Conservation (phyloP, 768 basidiomycete genomes). For the Suillus sp. region DNA sequence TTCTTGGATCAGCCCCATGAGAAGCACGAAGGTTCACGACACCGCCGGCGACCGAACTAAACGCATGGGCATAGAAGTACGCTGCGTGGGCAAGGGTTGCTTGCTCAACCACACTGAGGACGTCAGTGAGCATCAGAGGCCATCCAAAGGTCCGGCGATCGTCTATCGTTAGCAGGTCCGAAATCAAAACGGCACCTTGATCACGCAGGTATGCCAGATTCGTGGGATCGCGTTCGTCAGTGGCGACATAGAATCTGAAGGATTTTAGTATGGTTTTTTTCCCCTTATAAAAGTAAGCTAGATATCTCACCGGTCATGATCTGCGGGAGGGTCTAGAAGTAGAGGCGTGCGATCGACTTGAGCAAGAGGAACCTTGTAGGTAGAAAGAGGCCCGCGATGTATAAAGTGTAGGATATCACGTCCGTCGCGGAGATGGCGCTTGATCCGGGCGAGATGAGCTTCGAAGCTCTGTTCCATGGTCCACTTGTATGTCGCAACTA, state of each 20-base stretch:
- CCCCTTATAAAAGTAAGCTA: not conserved
- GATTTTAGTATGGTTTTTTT: not conserved
- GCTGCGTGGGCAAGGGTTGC: conserved; percentile 36
- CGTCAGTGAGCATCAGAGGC: conserved; percentile 45
- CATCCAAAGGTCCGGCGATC: conserved; percentile 43
- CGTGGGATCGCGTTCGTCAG: conserved; percentile 43
- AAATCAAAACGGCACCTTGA: conserved; percentile 42
- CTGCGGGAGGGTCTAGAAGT: conserved; percentile 28
- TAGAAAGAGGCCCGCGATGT: conserved; percentile 20
- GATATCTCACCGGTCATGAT: conserved; percentile 25
- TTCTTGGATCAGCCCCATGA: conserved; percentile 43
- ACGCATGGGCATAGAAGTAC: conserved; percentile 45
- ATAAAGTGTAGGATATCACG: conserved; percentile 22
- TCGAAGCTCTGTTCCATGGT: conserved; percentile 34
- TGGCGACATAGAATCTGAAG: conserved; percentile 39
- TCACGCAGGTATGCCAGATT: conserved; percentile 35
- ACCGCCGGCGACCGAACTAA: conserved; percentile 44
- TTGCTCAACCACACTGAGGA: conserved; percentile 46
- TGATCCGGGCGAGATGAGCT: conserved; percentile 38
- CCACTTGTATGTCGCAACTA: conserved; percentile 36
- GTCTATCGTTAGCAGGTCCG: conserved; percentile 44
- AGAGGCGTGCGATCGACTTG: conserved; percentile 22
- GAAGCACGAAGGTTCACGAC: conserved; percentile 44
- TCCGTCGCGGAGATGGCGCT: conserved; percentile 25
- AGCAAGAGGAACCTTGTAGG: conserved; percentile 27